phyloP scores from a whole-genome alignment of 192 early-diverging fungal genomes.

The Gigaspora rosea region DNA sequence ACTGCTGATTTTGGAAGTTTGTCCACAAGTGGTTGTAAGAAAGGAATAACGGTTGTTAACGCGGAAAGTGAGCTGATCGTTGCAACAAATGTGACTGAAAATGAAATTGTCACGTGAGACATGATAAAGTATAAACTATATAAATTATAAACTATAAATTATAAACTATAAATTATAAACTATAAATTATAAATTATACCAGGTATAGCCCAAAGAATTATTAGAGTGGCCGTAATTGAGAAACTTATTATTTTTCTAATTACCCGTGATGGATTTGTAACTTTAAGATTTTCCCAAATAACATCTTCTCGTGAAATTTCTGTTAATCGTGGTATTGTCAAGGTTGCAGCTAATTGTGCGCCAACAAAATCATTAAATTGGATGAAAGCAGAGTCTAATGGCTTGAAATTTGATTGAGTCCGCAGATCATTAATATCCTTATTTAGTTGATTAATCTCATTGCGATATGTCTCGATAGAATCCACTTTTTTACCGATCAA shows the following conservation, averaged over 20 bases:
- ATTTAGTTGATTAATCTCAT: constrained; percentile 49
- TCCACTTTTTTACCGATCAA: constrained; percentile 67
- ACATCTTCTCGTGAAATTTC: constrained; percentile 74
- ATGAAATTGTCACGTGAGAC: background rate
- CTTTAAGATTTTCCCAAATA: constrained; percentile 79
- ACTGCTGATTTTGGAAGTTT: constrained; percentile 40
- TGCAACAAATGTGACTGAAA: constrained; percentile 57
- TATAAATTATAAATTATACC: constrained; percentile 32
- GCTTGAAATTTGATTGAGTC: constrained; percentile 33
- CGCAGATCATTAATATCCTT: constrained; percentile 46
- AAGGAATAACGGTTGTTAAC: constrained; percentile 51
- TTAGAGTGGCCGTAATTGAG: constrained; percentile 53
- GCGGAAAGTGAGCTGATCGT: constrained; percentile 50
- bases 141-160: too few species aligned
- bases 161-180: background rate
- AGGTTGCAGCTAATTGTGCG: constrained; percentile 78
- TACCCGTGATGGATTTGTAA: constrained; percentile 52
- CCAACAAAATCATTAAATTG: constrained; percentile 74
- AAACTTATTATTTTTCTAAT: constrained; percentile 59
- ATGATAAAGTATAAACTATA: background rate
- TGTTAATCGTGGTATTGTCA: constrained; percentile 60
- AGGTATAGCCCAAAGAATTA: constrained; percentile 73
- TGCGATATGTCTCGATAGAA: constrained; percentile 51
- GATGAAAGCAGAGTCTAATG: constrained; percentile 75
- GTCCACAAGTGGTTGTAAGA: constrained; percentile 43